Evolutionary conservation across 257 asterid species (phyloP).

Genomic region (Salvia rosmarinus): DNA sequence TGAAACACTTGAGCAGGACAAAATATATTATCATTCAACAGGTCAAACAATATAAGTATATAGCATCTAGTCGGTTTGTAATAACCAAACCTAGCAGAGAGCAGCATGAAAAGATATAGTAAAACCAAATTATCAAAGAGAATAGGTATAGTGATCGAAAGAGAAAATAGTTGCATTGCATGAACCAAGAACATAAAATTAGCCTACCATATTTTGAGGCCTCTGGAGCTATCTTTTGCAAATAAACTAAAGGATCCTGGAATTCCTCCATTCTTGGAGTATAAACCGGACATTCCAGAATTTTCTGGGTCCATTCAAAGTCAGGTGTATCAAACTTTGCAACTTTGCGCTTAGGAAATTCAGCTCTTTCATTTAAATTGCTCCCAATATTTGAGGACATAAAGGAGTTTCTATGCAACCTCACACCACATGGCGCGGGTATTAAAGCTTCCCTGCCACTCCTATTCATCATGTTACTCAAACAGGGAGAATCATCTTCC

Average conservation of each 20-base stretch:
- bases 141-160: not conserved
- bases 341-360: constrained; percentile 64
- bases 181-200: constrained; percentile 7
- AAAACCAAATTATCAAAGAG: constrained; percentile 13
- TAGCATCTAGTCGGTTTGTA: not conserved
- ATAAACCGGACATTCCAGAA: constrained; percentile 90
- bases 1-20: constrained; percentile 3
- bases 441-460: constrained; percentile 80
- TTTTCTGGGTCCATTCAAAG: constrained; percentile 78
- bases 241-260: constrained; percentile 85
- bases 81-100: not conserved
- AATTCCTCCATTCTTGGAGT: constrained; percentile 82
- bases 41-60: not conserved
- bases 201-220: constrained; percentile 87
- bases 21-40: not conserved
- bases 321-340: constrained; percentile 72
- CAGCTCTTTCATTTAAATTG: constrained; percentile 54
- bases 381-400: constrained; percentile 46
- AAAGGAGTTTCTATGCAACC: constrained; percentile 53
- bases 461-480: constrained; percentile 56
- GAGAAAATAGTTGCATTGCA: constrained; percentile 18
- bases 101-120: not conserved
- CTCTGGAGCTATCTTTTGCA: constrained; percentile 94
- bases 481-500: constrained; percentile 48
- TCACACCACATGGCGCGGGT: constrained; percentile 83